phyloP scores from a whole-genome alignment of 768 basidiomycete genomes.

The Pholiota molesta region DNA sequence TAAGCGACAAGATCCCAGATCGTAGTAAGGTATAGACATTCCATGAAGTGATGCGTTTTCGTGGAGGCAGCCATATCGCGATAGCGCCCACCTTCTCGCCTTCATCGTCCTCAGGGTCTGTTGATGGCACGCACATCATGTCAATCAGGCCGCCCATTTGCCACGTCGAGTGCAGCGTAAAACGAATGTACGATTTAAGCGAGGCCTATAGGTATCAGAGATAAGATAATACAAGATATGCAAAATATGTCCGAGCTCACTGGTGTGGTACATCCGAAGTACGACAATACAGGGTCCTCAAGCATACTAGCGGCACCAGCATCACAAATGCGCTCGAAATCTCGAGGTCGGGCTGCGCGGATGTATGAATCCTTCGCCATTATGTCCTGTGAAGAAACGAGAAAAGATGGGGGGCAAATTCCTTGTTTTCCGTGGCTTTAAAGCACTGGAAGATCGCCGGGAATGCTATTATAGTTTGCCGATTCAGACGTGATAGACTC shows the following conservation, averaged over 20 bases:
- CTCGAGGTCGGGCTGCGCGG: conserved; percentile 5
- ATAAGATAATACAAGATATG: not conserved
- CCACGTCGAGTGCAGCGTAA: conserved; percentile 6
- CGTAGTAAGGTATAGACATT: conserved; percentile 6
- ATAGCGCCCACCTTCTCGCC: conserved; percentile 5
- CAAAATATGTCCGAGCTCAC: not conserved
- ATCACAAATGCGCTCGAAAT: conserved; percentile 9
- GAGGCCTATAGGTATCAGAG: not conserved
- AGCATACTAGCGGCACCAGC: conserved; percentile 3
- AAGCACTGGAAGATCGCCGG: not conserved
- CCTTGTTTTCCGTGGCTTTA: conserved; percentile 1
- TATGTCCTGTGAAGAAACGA: not conserved
- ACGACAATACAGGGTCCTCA: conserved; percentile 8
- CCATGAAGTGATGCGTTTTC: conserved; percentile 8
- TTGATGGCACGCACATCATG: conserved; percentile 3
- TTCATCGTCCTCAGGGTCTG: conserved; percentile 2
- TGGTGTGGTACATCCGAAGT: conserved; percentile 13
- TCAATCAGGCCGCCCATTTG: conserved; percentile 11
- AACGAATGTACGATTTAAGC: conserved; percentile 1
- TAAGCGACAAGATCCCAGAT: conserved; percentile 7
- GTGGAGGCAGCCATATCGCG: conserved; percentile 12
- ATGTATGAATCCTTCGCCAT: conserved; percentile 10
- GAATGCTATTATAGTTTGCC: not conserved
- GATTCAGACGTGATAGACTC: not conserved
- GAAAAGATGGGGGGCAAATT: not conserved